Percentiles rank a stretch among this genome's conserved stretches.
Conservation (phyloP, 805 yeast genomes). For the Hanseniaspora lindneri region DNA sequence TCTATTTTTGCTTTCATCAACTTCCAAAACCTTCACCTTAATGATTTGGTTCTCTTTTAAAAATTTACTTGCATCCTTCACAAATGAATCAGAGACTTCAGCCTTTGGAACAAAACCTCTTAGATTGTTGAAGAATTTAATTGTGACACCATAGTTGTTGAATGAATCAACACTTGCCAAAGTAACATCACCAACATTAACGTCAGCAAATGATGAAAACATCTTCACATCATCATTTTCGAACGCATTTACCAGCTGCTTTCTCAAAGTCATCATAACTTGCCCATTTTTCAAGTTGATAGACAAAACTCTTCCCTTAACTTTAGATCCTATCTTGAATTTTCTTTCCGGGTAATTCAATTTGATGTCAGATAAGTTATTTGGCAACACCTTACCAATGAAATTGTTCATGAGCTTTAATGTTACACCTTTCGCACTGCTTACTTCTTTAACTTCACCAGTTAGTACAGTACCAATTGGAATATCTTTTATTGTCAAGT, state of each 20-base stretch:
- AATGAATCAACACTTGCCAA: slow-evolving; percentile 65
- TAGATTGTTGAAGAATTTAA: slow-evolving; percentile 68
- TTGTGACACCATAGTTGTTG: slow-evolving; percentile 65
- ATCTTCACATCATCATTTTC: slow-evolving; percentile 27
- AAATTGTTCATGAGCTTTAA: slow-evolving; percentile 56
- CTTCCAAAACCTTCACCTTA: slow-evolving; percentile 48
- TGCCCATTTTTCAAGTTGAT: slow-evolving; percentile 36
- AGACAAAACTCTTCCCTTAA: slow-evolving; percentile 58
- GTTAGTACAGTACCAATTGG: slow-evolving; percentile 58
- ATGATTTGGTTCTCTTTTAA: slow-evolving; percentile 78
- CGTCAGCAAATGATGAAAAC: slow-evolving; percentile 39
- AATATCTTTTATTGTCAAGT: slow-evolving; percentile 57
- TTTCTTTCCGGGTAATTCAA: slow-evolving; percentile 84
- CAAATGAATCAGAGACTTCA: slow-evolving; percentile 84
- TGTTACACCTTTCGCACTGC: slow-evolving; percentile 51
- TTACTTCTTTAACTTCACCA: slow-evolving; percentile 43
- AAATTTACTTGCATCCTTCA: slow-evolving; percentile 63
- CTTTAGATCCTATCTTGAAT: slow-evolving; percentile 72
- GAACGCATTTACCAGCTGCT: slow-evolving; percentile 55
- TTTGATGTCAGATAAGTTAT: slow-evolving; percentile 74
- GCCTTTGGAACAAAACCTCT: slow-evolving; percentile 73
- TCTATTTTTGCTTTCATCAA: slow-evolving; percentile 42
- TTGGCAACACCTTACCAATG: slow-evolving; percentile 59
- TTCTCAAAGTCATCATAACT: slow-evolving; percentile 62
- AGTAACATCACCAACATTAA: slow-evolving; percentile 37